Conservation (phyloP, 2,329 filamentous ascomycete genomes). For the Herpomyces periplanetae region DNA sequence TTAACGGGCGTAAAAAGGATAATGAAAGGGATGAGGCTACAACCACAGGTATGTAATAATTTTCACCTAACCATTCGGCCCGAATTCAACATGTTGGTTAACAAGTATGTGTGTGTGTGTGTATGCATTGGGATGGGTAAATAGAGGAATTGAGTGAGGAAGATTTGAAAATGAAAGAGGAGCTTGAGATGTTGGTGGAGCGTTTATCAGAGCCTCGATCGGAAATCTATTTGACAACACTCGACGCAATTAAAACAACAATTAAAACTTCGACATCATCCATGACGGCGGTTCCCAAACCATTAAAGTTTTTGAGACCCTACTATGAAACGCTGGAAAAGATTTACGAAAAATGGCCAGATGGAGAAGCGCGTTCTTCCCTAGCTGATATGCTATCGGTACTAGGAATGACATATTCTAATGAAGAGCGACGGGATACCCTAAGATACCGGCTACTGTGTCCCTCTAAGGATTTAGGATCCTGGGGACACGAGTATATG, state of each 20-base stretch:
- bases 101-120: too few species aligned
- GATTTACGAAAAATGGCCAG: constrained; percentile 59
- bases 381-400: constrained; percentile 86
- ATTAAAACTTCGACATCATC: constrained; percentile 98
- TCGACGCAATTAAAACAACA: constrained; percentile 86
- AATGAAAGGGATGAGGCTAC: too few species aligned
- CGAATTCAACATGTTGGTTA: too few species aligned
- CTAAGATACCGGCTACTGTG: constrained; percentile 75
- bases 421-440: constrained; percentile 78
- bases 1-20: too few species aligned
- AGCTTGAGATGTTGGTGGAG: constrained; percentile 92
- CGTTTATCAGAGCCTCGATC: constrained; percentile 57
- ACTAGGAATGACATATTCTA: constrained; percentile 91
- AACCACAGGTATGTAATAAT: too few species aligned
- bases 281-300: constrained; percentile 95
- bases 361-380: constrained; percentile 23
- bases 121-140: too few species aligned
- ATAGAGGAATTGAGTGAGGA: constrained; percentile 81
- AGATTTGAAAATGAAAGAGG: constrained; percentile 86
- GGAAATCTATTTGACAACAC: constrained; percentile 53
- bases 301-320: constrained; percentile 80
- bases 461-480: constrained; percentile 61
- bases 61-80: constrained; percentile 4
- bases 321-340: constrained; percentile 69
- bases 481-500: constrained; percentile 95